phyloP scores from a whole-genome alignment of 306 rosid species.

The Dicorynia guianensis region DNA sequence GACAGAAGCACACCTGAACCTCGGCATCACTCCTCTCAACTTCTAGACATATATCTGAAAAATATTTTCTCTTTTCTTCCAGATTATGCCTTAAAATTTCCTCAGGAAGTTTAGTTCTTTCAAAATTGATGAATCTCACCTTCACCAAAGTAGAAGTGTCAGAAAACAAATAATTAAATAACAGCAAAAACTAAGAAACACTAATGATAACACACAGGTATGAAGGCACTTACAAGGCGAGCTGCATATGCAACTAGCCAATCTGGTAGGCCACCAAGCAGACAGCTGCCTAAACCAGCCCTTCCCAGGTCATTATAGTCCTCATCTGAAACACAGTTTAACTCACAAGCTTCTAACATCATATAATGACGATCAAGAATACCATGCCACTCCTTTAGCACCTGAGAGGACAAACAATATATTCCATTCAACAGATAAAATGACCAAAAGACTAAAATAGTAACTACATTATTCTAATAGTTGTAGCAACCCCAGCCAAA shows the following conservation, averaged over 20 bases:
- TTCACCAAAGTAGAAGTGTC: constrained; percentile 53
- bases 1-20: constrained; percentile 75
- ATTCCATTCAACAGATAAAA: constrained; percentile 41
- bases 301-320: constrained; percentile 88
- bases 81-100: constrained; percentile 86
- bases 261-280: constrained; percentile 96
- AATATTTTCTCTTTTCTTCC: constrained; percentile 88
- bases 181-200: constrained; percentile 24
- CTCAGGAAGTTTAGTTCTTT: constrained; percentile 93
- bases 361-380: constrained; percentile 79
- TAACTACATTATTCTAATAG: constrained; percentile 18
- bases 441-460: constrained; percentile 1
- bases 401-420: constrained; percentile 56
- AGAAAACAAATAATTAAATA: constrained; percentile 29
- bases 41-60: constrained; percentile 87
- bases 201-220: constrained; percentile 17
- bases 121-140: constrained; percentile 94
- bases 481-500: constrained; percentile 28
- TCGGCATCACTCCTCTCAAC: constrained; percentile 97
- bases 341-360: constrained; percentile 94
- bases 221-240: constrained; percentile 74
- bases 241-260: constrained; percentile 98
- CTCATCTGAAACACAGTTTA: constrained; percentile 83
- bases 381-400: constrained; percentile 93
- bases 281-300: constrained; percentile 98